Conservation (phyloP, 345 rosid species). For the Toxicodendron radicans region DNA sequence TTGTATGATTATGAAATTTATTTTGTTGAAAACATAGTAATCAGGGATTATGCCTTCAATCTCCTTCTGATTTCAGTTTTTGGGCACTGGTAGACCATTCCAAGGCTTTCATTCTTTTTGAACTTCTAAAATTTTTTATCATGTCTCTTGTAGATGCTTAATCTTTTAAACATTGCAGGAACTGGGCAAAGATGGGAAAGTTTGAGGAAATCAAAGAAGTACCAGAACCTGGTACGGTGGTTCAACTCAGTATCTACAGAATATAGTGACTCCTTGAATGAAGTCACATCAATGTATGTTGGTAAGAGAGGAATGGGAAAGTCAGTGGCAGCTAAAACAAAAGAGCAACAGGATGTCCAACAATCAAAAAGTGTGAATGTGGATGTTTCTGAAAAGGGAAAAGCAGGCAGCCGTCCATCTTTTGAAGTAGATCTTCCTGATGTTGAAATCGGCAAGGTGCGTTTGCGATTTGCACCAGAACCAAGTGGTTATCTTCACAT, state of each 20-base stretch:
- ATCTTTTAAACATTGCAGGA: conserved; percentile 41
- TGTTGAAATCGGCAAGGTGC: conserved; percentile 80
- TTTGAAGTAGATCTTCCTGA: conserved; percentile 75
- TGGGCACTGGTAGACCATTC: background rate
- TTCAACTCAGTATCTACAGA: conserved; percentile 70
- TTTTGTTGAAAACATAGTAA: background rate
- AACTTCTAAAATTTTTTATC: background rate
- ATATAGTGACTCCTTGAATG: conserved; percentile 51
- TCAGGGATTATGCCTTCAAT: background rate
- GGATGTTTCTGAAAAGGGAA: conserved; percentile 58
- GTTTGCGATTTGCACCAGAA: conserved; percentile 90
- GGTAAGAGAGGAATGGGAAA: conserved; percentile 64
- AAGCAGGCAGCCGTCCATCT: conserved; percentile 38
- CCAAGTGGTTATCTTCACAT: conserved; percentile 98
- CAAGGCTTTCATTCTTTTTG: background rate
- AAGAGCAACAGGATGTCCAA: conserved; percentile 41
- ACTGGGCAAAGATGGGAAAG: conserved; percentile 90
- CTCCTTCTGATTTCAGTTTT: background rate
- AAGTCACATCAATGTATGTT: conserved; percentile 48
- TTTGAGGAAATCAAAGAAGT: conserved; percentile 89
- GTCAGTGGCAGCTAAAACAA: conserved; percentile 42
- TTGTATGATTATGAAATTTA: background rate
- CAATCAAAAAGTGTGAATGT: conserved; percentile 30
- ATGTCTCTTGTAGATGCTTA: background rate
- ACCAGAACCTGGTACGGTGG: conserved; percentile 78